Conservation (phyloP, 257 asterid species). For the Scutellaria barbata region DNA sequence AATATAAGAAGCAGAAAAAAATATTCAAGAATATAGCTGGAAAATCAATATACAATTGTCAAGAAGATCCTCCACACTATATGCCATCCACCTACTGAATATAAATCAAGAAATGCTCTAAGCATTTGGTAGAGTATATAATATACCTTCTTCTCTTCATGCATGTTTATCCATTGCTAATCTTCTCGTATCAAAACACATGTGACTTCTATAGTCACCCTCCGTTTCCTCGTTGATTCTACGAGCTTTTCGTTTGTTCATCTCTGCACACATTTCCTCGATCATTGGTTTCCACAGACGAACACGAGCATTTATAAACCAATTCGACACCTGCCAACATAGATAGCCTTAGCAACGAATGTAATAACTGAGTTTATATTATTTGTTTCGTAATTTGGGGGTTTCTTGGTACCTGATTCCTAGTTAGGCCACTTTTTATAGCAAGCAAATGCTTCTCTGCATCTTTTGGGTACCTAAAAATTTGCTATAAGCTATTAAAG, state of each 20-base stretch:
- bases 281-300: constrained; percentile 95
- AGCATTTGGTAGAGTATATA: too few species aligned
- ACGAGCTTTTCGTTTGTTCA: constrained; percentile 58
- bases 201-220: constrained; percentile 40
- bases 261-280: constrained; percentile 90
- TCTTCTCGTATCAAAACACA: constrained; percentile 46
- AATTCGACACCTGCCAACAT: constrained; percentile 69
- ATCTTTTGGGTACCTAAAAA: constrained; percentile 83
- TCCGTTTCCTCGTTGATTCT: constrained; percentile 46
- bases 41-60: constrained; percentile 33
- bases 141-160: constrained; percentile 14
- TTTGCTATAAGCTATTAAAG: background rate
- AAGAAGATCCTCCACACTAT: constrained; percentile 24
- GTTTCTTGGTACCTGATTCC: constrained; percentile 63
- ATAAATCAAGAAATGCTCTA: too few species aligned
- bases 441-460: constrained; percentile 92
- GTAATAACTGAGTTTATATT: too few species aligned
- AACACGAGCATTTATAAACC: constrained; percentile 94
- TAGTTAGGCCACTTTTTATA: constrained; percentile 76
- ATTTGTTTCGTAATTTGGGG: background rate
- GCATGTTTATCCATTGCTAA: constrained; percentile 47
- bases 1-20: background rate
- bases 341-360: background rate
- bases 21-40: constrained; percentile 9
- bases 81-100: constrained; percentile 16